Base-by-base conservation (phyloP, 345 rosid genomes). In the Camelina laxa region DNA sequence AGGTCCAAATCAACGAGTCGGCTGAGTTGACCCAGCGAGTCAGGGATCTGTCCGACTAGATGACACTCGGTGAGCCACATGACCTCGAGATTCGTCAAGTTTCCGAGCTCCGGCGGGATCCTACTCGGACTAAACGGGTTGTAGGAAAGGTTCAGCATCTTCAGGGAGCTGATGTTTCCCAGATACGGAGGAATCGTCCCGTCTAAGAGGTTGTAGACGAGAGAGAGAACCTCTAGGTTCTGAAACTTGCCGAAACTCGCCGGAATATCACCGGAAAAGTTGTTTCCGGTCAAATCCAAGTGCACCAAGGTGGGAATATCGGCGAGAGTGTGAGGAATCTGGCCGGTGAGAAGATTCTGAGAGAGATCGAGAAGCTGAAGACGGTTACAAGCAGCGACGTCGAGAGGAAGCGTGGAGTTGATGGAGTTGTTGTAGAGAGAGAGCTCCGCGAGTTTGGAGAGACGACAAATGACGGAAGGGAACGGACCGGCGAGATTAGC, bases 1-100 rank as follows among this genome's bases (percentile, higher is more conserved):
- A 96, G 76, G 86, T 96, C 99, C 60, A 96, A 87, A 82, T 92
- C 97, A 14, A 49, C 83, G 75, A 96, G 93, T 36, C 67, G 78
- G 53, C 45, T 72, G 79, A 96, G 96, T 53, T 77, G 81, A 44
- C 96, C 96, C 49, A 96, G 82, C 2, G 97, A 92, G 76, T 86
- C 89, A 57, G 99, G 99, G 27, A 96, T 90, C 85, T 82, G 82
- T 2, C 98, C 98, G 2, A 84, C 73, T n/a, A 96, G 60, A 63
- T 85, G 83, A 45, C 99, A 96, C 69, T 89, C 96, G 0, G 91
- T 92, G 9, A 96, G 87, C 99, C 99, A 96, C 79, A 96, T 77
- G 60, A 92, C 83, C 85, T 96, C 92, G 58, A 96, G 78, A 51
- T 88, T 83, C 41, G 88, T 81, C 76, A 96, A 65, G 77, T 96